Conservation (phyloP, 2,329 filamentous ascomycete genomes). For the Penicillium expansum region DNA sequence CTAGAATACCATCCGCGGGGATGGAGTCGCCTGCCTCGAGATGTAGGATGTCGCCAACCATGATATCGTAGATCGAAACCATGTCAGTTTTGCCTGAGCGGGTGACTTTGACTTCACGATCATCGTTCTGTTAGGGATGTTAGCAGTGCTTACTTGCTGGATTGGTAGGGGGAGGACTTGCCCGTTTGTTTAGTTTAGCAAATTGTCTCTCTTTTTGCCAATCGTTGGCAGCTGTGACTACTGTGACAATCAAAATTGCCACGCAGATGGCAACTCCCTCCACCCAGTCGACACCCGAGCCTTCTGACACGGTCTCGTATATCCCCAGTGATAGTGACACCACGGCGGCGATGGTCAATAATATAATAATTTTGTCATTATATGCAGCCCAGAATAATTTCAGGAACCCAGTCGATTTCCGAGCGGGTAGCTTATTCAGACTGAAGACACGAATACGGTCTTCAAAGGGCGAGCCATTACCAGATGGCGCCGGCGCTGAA, state of each 20-base stretch:
- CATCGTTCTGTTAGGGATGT: slow-evolving; percentile 53
- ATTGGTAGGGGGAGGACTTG: slow-evolving; percentile 17
- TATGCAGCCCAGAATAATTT: slow-evolving; percentile 66
- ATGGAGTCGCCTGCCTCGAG: slow-evolving; percentile 68
- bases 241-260: slow-evolving; percentile 62
- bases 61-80: slow-evolving; percentile 64
- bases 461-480: slow-evolving; percentile 39
- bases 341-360: slow-evolving; percentile 65
- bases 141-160: slow-evolving; percentile 5
- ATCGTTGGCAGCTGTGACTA: slow-evolving; percentile 63
- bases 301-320: slow-evolving; percentile 60
- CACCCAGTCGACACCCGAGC: slow-evolving; percentile 59
- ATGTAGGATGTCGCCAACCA: slow-evolving; percentile 68
- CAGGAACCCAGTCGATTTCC: slow-evolving; percentile 61
- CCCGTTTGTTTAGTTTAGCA: slow-evolving; percentile 57
- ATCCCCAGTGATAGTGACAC: slow-evolving; percentile 68
- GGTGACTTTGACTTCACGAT: slow-evolving; percentile 64
- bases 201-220: slow-evolving; percentile 69
- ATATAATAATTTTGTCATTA: slow-evolving; percentile 70
- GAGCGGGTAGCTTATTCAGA: slow-evolving; percentile 61
- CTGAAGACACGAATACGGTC: slow-evolving; percentile 62
- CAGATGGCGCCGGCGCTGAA: slow-evolving; percentile 2
- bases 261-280: slow-evolving; percentile 66
- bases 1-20: slow-evolving; percentile 68
- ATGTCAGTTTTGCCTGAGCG: slow-evolving; percentile 64